These are phyloP conservation scores for Henckelia pumila DNA, from an alignment of 257 asterid genomes.

Conservation along the genomic window DNA sequence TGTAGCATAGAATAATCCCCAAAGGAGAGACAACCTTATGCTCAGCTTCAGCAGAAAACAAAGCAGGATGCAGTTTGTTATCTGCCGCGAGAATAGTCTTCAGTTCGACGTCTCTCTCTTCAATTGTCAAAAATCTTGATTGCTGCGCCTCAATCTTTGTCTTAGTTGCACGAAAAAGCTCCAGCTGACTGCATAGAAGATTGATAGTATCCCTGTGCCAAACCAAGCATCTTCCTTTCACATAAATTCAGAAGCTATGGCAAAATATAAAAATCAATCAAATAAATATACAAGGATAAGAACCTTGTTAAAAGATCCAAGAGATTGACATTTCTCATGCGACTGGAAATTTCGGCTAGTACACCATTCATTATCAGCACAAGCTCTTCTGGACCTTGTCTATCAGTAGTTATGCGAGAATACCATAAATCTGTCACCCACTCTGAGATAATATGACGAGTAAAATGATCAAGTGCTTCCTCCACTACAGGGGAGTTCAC, in stretches of 20 bases:
- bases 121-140: conserved; percentile 48
- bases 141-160: conserved; percentile 58
- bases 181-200: conserved; percentile 62
- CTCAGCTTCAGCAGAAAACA: conserved; percentile 96
- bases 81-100: conserved; percentile 74
- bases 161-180: conserved; percentile 72
- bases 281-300: conserved; percentile 22
- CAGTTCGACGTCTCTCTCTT: conserved; percentile 67
- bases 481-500: conserved; percentile 90
- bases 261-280: conserved; percentile 26
- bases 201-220: conserved; percentile 68
- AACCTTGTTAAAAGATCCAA: conserved; percentile 91
- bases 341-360: conserved; percentile 78
- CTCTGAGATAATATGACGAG: conserved; percentile 86
- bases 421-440: conserved; percentile 98
- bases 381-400: conserved; percentile 91
- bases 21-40: conserved; percentile 64
- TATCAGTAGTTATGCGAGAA: conserved; percentile 86
- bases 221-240: conserved; percentile 29
- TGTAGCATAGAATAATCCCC: too few species aligned
- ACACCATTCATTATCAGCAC: conserved; percentile 81
- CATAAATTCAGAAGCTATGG: conserved; percentile 21
- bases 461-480: conserved; percentile 86
- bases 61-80: conserved; percentile 83
- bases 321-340: conserved; percentile 76